These are phyloP conservation scores for Xylariales sp. DNA, from an alignment of 2,329 filamentous ascomycete species.

Conservation along the genomic window DNA sequence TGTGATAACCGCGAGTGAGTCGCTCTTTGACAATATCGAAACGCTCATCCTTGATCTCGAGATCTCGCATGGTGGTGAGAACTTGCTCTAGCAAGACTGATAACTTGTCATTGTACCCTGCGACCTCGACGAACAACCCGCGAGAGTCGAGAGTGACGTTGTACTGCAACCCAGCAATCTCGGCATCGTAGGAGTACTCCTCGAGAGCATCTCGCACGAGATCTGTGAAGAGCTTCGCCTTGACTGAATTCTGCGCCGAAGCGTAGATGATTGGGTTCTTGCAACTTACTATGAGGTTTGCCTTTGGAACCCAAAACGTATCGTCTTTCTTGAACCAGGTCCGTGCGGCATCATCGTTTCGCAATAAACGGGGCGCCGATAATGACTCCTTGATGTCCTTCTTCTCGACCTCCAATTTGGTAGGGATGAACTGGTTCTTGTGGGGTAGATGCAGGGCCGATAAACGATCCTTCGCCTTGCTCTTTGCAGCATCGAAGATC, in stretches of 20 bases:
- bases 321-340: slow-evolving; percentile 99
- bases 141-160: slow-evolving; percentile 66
- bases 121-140: slow-evolving; percentile 73
- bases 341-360: slow-evolving; percentile 74
- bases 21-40: slow-evolving; percentile 92
- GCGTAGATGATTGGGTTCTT: slow-evolving; percentile 75
- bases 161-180: slow-evolving; percentile 85
- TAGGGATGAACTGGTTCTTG: slow-evolving; percentile 93
- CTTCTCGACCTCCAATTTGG: slow-evolving; percentile 88
- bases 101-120: slow-evolving; percentile 96
- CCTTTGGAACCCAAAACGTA: slow-evolving; percentile 96
- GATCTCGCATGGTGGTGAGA: slow-evolving; percentile 73
- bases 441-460: slow-evolving; percentile 79
- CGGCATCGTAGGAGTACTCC: slow-evolving; percentile 94
- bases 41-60: slow-evolving; percentile 79
- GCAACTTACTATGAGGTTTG: slow-evolving; percentile 76
- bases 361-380: slow-evolving; percentile 72
- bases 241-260: slow-evolving; percentile 73
- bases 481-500: slow-evolving; percentile 59
- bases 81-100: slow-evolving; percentile 87
- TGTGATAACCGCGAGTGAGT: slow-evolving; percentile 69
- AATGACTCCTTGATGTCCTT: slow-evolving; percentile 76
- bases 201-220: slow-evolving; percentile 83
- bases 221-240: slow-evolving; percentile 75
- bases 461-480: slow-evolving; percentile 54